Evolutionary conservation across 2,329 filamentous ascomycete species (phyloP).

Genomic region (Paramyrothecium sp.): DNA sequence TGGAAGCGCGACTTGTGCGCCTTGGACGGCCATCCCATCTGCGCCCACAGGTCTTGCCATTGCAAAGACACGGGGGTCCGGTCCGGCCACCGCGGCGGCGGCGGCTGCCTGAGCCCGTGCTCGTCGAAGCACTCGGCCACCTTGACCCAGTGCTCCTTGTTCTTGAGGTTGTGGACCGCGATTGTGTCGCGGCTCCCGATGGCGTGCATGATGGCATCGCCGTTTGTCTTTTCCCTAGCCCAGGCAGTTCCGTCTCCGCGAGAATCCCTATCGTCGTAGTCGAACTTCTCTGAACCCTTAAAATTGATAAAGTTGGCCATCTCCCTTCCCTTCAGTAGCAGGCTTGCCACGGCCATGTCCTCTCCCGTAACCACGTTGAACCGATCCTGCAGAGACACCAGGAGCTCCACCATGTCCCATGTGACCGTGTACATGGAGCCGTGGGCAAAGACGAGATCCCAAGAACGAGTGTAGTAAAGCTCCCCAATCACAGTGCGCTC

Average conservation of each 20-base stretch:
- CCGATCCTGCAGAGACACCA: slow-evolving; percentile 20
- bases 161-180: slow-evolving; percentile 25
- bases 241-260: slow-evolving; percentile 24
- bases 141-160: slow-evolving; percentile 20
- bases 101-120: slow-evolving; percentile 17
- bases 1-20: slow-evolving; percentile 17
- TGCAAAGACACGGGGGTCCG: slow-evolving; percentile 8
- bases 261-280: slow-evolving; percentile 23
- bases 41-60: slow-evolving; percentile 20
- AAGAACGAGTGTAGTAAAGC: slow-evolving; percentile 21
- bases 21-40: slow-evolving; percentile 10
- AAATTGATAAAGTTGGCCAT: slow-evolving; percentile 24
- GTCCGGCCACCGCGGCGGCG: slow-evolving; percentile 1
- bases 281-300: slow-evolving; percentile 24
- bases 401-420: slow-evolving; percentile 29
- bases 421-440: slow-evolving; percentile 31
- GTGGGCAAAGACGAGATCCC: slow-evolving; percentile 25
- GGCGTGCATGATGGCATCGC: slow-evolving; percentile 19
- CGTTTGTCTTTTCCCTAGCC: slow-evolving; percentile 20
- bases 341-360: slow-evolving; percentile 24
- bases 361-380: slow-evolving; percentile 24
- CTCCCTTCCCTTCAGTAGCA: slow-evolving; percentile 22
- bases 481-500: slow-evolving; percentile 26
- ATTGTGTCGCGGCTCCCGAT: slow-evolving; percentile 17
- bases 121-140: slow-evolving; percentile 26